phyloP scores from a whole-genome alignment of 2,329 filamentous ascomycete species.

The Ceratocystiopsis sp. region DNA sequence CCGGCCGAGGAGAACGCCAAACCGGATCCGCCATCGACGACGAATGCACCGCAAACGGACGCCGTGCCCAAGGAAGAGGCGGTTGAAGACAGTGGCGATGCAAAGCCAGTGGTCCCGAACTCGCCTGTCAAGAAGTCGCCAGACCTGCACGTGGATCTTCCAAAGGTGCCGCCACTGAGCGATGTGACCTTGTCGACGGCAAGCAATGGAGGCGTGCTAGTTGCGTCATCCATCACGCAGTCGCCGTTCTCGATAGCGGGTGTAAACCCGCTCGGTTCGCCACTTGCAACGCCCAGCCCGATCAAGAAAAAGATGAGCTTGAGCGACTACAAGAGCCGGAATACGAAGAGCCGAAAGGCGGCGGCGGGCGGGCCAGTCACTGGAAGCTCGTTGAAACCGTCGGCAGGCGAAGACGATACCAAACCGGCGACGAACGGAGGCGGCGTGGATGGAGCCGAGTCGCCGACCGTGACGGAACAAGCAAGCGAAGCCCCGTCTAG shows the following conservation, averaged over 20 bases:
- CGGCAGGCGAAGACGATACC: conserved; percentile 18
- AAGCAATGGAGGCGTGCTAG: conserved; percentile 18
- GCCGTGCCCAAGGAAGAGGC: background rate
- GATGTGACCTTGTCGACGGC: conserved; percentile 8
- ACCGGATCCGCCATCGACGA: no score
- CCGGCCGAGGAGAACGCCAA: background rate
- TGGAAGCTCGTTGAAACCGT: conserved; percentile 18
- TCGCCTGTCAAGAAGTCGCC: conserved; percentile 22
- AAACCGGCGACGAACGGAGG: conserved; percentile 18
- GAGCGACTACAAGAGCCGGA: conserved; percentile 39
- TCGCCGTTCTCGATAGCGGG: conserved; percentile 31
- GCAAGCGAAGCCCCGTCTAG: background rate
- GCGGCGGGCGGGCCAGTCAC: conserved; percentile 25
- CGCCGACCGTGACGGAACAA: conserved; percentile 6
- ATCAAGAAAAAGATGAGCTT: conserved; percentile 51
- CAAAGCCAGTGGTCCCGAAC: background rate
- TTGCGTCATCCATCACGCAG: conserved; percentile 26
- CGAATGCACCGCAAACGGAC: no score
- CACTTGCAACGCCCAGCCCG: conserved; percentile 34
- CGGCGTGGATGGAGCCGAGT: conserved; percentile 1
- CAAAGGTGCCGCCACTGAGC: conserved; percentile 23
- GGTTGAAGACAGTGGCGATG: background rate
- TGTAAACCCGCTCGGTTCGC: conserved; percentile 25
- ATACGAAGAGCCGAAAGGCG: conserved; percentile 24
- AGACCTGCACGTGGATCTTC: conserved; percentile 37